Conservation (phyloP, 805 yeast species). For the Cyberlindnera mycetangii region DNA sequence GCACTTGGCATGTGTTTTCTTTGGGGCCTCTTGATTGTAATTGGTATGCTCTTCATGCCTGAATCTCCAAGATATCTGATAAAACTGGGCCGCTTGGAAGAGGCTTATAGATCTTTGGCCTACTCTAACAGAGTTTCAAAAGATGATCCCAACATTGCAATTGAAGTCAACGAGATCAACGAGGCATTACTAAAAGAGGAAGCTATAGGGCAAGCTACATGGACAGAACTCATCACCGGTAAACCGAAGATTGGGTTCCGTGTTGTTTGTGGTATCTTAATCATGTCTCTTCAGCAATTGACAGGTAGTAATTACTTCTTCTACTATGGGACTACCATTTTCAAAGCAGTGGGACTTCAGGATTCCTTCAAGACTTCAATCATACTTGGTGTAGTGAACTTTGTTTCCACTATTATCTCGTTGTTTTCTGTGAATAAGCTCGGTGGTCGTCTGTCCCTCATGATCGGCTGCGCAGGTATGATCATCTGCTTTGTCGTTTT, state of each 20-base stretch:
- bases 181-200: slow-evolving; percentile 61
- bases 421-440: slow-evolving; percentile 48
- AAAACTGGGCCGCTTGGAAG: slow-evolving; percentile 52
- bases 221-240: slow-evolving; percentile 65
- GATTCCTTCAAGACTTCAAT: slow-evolving; percentile 60
- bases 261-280: slow-evolving; percentile 47
- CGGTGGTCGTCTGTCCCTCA: slow-evolving; percentile 49
- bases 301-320: slow-evolving; percentile 67
- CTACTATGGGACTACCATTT: slow-evolving; percentile 63
- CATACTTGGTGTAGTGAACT: slow-evolving; percentile 56
- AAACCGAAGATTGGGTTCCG: slow-evolving; percentile 55
- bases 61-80: slow-evolving; percentile 71
- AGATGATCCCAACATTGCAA: slow-evolving; percentile 52
- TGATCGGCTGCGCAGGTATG: slow-evolving; percentile 51
- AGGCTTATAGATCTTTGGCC: slow-evolving; percentile 58
- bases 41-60: slow-evolving; percentile 51
- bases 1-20: slow-evolving; percentile 58
- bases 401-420: slow-evolving; percentile 52
- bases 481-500: slow-evolving; percentile 44
- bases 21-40: slow-evolving; percentile 39
- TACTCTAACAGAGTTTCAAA: slow-evolving; percentile 51
- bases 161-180: slow-evolving; percentile 54
- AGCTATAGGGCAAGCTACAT: slow-evolving; percentile 60
- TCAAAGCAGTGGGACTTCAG: slow-evolving; percentile 55
- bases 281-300: slow-evolving; percentile 65